Evolutionary conservation across 1,284 basidiomycete species (phyloP).

Genomic region (Puccinia hordei): DNA sequence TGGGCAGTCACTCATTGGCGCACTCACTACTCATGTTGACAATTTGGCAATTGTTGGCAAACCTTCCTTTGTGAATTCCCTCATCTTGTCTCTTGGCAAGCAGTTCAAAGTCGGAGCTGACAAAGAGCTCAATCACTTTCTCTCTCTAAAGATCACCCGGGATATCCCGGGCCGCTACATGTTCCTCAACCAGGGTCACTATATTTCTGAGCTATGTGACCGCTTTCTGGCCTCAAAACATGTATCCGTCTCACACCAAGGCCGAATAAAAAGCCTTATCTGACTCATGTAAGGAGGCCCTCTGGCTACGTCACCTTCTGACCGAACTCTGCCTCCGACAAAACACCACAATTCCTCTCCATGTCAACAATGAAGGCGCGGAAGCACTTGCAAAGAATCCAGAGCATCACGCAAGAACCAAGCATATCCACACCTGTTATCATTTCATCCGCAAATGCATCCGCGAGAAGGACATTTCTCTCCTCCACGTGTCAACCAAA

Average conservation of each 20-base stretch:
- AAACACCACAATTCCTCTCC: conserved; percentile 55
- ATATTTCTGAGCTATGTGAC: background rate
- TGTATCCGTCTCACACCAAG: no score
- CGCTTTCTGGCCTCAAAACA: background rate
- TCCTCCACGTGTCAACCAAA: conserved; percentile 5
- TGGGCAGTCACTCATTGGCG: background rate
- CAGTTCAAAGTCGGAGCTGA: background rate
- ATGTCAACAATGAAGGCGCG: conserved; percentile 60
- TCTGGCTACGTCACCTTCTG: background rate
- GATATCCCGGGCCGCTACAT: background rate
- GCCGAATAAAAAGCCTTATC: no score
- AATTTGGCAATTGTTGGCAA: conserved; percentile 6
- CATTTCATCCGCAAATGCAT: conserved; percentile 59
- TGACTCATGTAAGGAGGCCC: no score
- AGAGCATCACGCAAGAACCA: conserved; percentile 58
- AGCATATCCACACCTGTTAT: conserved; percentile 62
- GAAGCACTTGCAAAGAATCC: conserved; percentile 60
- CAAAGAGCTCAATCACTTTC: background rate
- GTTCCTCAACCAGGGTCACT: background rate
- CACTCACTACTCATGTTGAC: conserved; percentile 15
- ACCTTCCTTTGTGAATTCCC: background rate
- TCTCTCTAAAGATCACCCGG: background rate
- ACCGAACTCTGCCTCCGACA: background rate
- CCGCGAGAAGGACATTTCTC: no score
- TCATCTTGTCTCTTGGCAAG: background rate